These are phyloP conservation scores for Pyrrhoderma noxium DNA, from an alignment of 1,284 basidiomycete species.

Conservation along the genomic window DNA sequence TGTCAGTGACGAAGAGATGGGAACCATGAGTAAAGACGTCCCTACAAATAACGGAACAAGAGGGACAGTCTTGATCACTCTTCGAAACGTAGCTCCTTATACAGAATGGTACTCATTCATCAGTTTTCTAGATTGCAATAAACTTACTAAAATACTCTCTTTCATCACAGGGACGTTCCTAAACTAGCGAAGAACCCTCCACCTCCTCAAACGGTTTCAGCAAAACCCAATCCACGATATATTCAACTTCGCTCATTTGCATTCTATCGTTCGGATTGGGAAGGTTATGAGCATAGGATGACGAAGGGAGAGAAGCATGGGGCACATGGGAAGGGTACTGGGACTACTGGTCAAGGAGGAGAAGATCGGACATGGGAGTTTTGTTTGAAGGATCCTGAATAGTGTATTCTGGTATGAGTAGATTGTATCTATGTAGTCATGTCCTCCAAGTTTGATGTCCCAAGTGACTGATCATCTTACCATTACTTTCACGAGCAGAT, in stretches of 20 bases:
- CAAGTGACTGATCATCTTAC: too few species aligned
- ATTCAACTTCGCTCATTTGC: conserved; percentile 74
- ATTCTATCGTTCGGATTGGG: conserved; percentile 70
- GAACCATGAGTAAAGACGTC: not conserved
- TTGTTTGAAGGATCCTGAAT: conserved; percentile 34
- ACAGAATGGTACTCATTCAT: conserved; percentile 62
- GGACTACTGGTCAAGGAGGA: conserved; percentile 62
- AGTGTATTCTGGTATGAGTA: not conserved
- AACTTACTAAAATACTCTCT: conserved; percentile 3
- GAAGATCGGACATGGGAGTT: conserved; percentile 80
- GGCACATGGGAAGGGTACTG: conserved; percentile 52
- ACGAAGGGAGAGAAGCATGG: conserved; percentile 69
- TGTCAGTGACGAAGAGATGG: not conserved
- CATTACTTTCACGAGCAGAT: too few species aligned
- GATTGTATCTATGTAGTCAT: not conserved
- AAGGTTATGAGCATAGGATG: conserved; percentile 86
- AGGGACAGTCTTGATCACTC: conserved; percentile 78
- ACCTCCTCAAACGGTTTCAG: conserved; percentile 35
- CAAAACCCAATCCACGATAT: conserved; percentile 59
- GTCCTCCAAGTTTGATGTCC: not conserved
- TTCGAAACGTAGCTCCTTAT: conserved; percentile 85
- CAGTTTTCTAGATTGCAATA: conserved; percentile 8
- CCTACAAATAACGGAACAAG: conserved; percentile 23
- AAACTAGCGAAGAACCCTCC: conserved; percentile 73
- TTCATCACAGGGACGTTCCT: conserved; percentile 58